These are phyloP conservation scores for Fulvia fulva DNA, from an alignment of 2,329 filamentous ascomycete species.

Conservation along the genomic window DNA sequence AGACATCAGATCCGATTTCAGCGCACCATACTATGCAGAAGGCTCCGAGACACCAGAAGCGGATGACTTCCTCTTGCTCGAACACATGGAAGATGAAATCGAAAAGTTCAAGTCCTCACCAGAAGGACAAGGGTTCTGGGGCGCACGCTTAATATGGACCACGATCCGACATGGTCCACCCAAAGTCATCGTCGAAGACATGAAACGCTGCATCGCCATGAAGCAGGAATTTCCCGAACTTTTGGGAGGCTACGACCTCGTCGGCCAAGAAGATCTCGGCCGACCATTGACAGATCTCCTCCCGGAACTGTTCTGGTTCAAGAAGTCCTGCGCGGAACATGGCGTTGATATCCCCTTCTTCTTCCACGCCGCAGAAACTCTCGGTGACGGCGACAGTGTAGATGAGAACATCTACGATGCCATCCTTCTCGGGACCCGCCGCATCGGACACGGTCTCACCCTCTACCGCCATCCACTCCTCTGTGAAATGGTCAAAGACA, in stretches of 20 bases:
- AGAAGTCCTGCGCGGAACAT: constrained; percentile 73
- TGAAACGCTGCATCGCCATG: constrained; percentile 81
- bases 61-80: constrained; percentile 67
- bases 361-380: constrained; percentile 88
- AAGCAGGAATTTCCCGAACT: constrained; percentile 76
- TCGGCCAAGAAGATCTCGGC: constrained; percentile 80
- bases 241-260: constrained; percentile 82
- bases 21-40: constrained; percentile 63
- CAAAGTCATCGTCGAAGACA: constrained; percentile 65
- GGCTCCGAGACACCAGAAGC: constrained; percentile 62
- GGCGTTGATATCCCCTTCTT: constrained; percentile 85
- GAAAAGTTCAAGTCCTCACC: constrained; percentile 67
- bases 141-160: constrained; percentile 80
- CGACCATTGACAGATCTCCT: constrained; percentile 71
- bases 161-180: constrained; percentile 62
- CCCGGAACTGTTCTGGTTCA: constrained; percentile 90
- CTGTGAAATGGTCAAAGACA: constrained; percentile 82
- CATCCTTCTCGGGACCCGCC: constrained; percentile 75
- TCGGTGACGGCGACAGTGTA: constrained; percentile 70
- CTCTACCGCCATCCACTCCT: constrained; percentile 89
- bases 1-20: constrained; percentile 75
- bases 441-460: constrained; percentile 86
- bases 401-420: constrained; percentile 89
- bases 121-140: constrained; percentile 76
- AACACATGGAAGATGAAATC: constrained; percentile 72